A percentile compares a stretch with the other conserved stretches of the same genome.
These are phyloP conservation scores for Annulohypoxylon bovei DNA, from an alignment of 495 filamentous ascomycete genomes.

Conservation along the genomic window DNA sequence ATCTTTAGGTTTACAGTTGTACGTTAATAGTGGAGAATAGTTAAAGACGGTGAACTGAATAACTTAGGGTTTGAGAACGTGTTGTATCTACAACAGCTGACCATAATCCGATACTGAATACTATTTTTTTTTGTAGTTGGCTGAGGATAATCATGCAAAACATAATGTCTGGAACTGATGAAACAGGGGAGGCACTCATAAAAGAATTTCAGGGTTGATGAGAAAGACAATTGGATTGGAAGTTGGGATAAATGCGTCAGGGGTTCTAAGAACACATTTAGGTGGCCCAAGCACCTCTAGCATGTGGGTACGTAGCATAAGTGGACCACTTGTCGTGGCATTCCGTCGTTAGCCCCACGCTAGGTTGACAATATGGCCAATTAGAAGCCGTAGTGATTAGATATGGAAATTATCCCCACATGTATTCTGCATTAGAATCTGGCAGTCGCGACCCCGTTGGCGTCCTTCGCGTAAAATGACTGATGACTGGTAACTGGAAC, in stretches of 20 bases:
- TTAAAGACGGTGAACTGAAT: constrained; percentile 1
- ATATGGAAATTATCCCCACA: constrained; percentile 25
- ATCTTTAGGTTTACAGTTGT: constrained; percentile 1
- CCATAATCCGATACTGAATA: not conserved
- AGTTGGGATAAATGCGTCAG: constrained; percentile 9
- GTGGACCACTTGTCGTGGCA: constrained; percentile 31
- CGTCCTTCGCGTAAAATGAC: constrained; percentile 34
- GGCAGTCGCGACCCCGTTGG: constrained; percentile 38
- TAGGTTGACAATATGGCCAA: constrained; percentile 10
- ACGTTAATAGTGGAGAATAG: not conserved
- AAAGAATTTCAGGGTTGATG: not conserved
- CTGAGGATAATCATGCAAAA: constrained; percentile 1
- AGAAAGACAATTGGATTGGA: not conserved
- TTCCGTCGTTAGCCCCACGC: constrained; percentile 16
- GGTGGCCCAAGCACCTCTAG: not conserved
- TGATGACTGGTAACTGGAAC: constrained; percentile 21
- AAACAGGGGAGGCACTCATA: constrained; percentile 5
- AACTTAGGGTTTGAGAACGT: not conserved
- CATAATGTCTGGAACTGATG: constrained; percentile 5
- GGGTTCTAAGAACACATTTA: constrained; percentile 11
- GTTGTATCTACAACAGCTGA: not conserved
- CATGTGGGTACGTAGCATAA: constrained; percentile 4
- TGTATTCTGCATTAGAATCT: constrained; percentile 11
- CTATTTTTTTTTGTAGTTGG: not conserved
- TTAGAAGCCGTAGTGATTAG: constrained; percentile 18